These are phyloP conservation scores for Tylopilus orsonianus DNA, from an alignment of 1,284 basidiomycete genomes.

Conservation along the genomic window DNA sequence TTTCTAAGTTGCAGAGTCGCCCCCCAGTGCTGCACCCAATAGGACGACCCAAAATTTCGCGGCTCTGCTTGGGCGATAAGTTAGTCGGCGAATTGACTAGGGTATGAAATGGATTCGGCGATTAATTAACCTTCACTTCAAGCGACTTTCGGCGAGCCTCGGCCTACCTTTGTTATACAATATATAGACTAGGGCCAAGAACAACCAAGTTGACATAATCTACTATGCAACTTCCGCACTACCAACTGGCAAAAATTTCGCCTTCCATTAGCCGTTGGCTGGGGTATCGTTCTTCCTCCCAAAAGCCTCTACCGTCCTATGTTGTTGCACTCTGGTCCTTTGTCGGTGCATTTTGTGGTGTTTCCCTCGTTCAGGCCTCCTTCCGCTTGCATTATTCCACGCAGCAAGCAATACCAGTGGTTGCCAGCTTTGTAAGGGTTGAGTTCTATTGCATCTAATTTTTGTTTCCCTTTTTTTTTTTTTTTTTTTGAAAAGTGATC, in stretches of 20 bases:
- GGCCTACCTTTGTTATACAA: background rate
- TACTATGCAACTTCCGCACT: constrained; percentile 2
- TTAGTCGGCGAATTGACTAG: no score
- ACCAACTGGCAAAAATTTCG: background rate
- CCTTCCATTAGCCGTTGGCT: constrained; percentile 15
- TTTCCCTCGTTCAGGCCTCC: constrained; percentile 50
- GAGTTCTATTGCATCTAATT: background rate
- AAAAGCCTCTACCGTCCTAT: constrained; percentile 7
- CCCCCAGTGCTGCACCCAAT: no score
- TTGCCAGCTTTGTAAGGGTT: constrained; percentile 25
- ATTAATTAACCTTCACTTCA: background rate
- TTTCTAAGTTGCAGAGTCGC: no score
- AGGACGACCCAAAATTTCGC: no score
- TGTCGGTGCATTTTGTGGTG: constrained; percentile 53
- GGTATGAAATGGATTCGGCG: background rate
- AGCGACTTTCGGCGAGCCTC: background rate
- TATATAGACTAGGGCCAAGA: background rate
- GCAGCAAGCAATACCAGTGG: constrained; percentile 42
- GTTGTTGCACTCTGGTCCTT: constrained; percentile 37
- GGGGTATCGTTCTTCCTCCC: constrained; percentile 12
- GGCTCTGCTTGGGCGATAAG: no score
- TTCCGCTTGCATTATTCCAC: constrained; percentile 53
- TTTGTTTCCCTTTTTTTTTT: no score
- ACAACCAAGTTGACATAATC: background rate
- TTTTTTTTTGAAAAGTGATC: no score